Conservation (phyloP, 192 early-diverging fungal species). For the Backusella sp. region DNA sequence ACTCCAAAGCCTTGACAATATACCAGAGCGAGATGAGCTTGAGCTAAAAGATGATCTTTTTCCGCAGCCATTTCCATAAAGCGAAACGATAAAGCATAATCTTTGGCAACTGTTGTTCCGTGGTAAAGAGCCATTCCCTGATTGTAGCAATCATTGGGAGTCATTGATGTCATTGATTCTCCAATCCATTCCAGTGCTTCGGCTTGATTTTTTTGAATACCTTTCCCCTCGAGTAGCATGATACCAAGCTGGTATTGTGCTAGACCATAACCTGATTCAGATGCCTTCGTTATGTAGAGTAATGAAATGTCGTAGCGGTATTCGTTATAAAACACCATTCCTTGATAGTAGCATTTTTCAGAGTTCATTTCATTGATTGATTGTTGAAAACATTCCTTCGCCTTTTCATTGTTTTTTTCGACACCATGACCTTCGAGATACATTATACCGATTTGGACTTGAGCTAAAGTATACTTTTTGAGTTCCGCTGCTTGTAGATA, state of each 20-base stretch:
- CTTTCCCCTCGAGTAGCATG: neutral
- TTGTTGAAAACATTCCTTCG: no score
- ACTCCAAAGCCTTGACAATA: neutral
- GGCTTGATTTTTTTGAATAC: neutral
- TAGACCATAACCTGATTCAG: neutral
- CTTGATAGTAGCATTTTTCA: no score
- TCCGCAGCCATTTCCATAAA: neutral
- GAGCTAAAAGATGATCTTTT: neutral
- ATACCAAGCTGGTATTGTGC: neutral
- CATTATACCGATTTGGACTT: no score
- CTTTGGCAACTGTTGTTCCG: neutral
- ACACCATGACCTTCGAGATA: no score
- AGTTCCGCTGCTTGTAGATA: no score
- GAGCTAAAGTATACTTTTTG: no score
- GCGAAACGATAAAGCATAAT: neutral
- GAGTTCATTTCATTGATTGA: no score
- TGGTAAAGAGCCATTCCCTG: neutral
- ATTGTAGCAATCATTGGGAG: neutral
- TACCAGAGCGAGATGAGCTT: neutral
- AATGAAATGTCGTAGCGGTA: neutral
- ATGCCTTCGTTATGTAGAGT: no score
- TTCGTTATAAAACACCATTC: no score
- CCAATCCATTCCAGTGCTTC: neutral
- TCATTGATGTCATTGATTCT: neutral
- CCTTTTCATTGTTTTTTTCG: no score